Evolutionary conservation across 306 rosid genomes (phyloP).

Genomic region (Cucumis sativus): DNA sequence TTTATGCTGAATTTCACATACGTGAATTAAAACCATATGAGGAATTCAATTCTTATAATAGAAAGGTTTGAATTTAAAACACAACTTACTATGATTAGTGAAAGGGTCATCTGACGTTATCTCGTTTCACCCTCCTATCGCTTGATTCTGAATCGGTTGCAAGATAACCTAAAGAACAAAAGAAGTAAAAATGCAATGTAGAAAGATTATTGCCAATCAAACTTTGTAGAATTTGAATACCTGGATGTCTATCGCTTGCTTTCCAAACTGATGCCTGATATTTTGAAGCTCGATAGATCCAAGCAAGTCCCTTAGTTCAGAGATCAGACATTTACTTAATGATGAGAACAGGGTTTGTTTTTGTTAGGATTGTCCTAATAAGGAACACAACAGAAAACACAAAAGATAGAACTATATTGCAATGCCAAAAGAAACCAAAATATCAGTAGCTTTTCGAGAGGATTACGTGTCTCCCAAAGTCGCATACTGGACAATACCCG

Average conservation of each 20-base stretch:
- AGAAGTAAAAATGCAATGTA: not conserved
- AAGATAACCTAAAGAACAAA: slow-evolving; percentile 40
- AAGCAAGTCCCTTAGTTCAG: slow-evolving; percentile 43
- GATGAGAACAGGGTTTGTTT: not conserved
- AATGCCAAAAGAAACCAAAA: too few relatives aligned
- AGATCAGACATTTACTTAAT: not conserved
- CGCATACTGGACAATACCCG: too few relatives aligned
- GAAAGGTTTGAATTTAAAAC: not conserved
- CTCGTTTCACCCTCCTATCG: slow-evolving; percentile 24
- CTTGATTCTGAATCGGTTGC: slow-evolving; percentile 78
- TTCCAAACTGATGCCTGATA: slow-evolving; percentile 25
- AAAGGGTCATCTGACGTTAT: slow-evolving; percentile 13
- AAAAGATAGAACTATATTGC: too few relatives aligned
- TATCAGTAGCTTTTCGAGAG: too few relatives aligned
- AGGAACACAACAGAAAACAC: too few relatives aligned
- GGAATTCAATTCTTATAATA: not conserved
- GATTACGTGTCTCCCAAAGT: too few relatives aligned
- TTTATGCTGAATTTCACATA: not conserved
- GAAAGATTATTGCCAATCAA: not conserved
- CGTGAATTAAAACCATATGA: not conserved
- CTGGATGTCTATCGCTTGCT: slow-evolving; percentile 52
- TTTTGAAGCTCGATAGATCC: slow-evolving; percentile 61
- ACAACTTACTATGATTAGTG: slow-evolving; percentile 9
- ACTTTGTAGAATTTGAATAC: slow-evolving; percentile 13
- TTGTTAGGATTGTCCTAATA: too few relatives aligned